Evolutionary conservation across 306 rosid species (phyloP), one percentile per base, ranked within the genome.

Genomic region (Quillaja saponaria): DNA sequence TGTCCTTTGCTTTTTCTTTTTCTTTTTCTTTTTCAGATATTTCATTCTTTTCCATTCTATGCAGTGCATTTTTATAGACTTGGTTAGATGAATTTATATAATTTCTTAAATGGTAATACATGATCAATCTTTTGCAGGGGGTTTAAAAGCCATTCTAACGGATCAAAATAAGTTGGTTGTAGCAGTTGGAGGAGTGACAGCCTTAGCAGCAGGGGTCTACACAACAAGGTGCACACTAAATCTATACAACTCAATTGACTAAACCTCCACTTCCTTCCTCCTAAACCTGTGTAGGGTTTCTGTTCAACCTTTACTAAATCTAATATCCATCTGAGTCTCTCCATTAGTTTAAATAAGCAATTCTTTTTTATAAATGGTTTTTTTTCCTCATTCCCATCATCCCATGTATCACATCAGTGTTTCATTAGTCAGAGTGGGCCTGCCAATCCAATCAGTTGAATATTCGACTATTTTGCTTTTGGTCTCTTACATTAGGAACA

Each of bases 141-240:
- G 99, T 4, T 71, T 94, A 41, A 87, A 58, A 80, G 96, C 91
- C 71, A 92, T 92, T 78, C 82, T 92, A 57, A 92, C 97, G 0
- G 99, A 92, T 80, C 99, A 92, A 86, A 89, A 87, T 81, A 92
- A 92, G 81, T 75, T 92, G 74, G 95, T 92, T 49, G 97, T 89
- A 21, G 94, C 90, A 61, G 99, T 94, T 59, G 99, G 97, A 71
- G 97, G 99, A 72, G 80, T 87, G 71, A 94, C 97, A 49, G 97
- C 99, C 71, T 74, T 89, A 44, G 99, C 99, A 37, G 99, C 99
- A 8, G 99, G 99, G 9, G 65, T 94, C 61, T 94, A 94, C 78
- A 89, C 99, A 49, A 94, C 99, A 13, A 94, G 99, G 99, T 94
- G 58, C 16, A 16, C 56, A 18, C 31, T 18, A 20, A 34, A 13